Evolutionary conservation across 2,329 filamentous ascomycete genomes (phyloP).

Genomic region (Xylariaceae sp.): DNA sequence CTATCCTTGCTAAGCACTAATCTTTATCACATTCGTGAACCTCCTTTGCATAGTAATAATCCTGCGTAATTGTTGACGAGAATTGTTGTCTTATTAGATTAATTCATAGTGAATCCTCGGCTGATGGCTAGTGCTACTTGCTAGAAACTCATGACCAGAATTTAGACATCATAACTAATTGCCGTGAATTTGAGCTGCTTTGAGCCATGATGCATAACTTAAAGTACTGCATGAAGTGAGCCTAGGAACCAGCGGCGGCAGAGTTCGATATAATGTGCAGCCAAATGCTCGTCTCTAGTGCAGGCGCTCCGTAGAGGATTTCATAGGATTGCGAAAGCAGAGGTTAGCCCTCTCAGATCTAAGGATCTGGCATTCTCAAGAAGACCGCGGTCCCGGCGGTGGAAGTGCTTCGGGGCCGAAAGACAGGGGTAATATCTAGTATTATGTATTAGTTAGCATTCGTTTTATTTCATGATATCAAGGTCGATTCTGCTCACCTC

Average conservation of each 20-base stretch:
- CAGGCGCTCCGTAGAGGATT: neutral
- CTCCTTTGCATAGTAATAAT: too few species aligned
- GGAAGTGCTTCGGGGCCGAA: conserved; percentile 67
- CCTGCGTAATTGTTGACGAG: too few species aligned
- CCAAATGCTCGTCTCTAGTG: neutral
- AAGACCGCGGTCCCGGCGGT: conserved; percentile 34
- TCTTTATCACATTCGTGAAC: too few species aligned
- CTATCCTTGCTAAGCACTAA: too few species aligned
- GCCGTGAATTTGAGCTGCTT: too few species aligned
- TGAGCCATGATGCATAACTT: too few species aligned
- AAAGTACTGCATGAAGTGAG: too few species aligned
- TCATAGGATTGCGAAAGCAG: neutral
- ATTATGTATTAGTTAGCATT: conserved; percentile 14
- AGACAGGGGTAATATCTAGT: conserved; percentile 66
- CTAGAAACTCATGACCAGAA: neutral
- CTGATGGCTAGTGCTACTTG: conserved; percentile 25
- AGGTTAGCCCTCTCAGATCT: neutral
- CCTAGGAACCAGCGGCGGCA: too few species aligned
- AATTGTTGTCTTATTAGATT: too few species aligned
- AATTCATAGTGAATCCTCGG: too few species aligned
- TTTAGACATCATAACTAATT: too few species aligned
- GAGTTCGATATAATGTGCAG: neutral
- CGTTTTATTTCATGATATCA: neutral
- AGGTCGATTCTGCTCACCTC: conserved; percentile 53
- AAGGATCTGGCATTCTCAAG: neutral